Evolutionary conservation across 139 green algal genomes (phyloP), one percentile per base, ranked within the genome.

Genomic region (Prasinococcaceae sp.): DNA sequence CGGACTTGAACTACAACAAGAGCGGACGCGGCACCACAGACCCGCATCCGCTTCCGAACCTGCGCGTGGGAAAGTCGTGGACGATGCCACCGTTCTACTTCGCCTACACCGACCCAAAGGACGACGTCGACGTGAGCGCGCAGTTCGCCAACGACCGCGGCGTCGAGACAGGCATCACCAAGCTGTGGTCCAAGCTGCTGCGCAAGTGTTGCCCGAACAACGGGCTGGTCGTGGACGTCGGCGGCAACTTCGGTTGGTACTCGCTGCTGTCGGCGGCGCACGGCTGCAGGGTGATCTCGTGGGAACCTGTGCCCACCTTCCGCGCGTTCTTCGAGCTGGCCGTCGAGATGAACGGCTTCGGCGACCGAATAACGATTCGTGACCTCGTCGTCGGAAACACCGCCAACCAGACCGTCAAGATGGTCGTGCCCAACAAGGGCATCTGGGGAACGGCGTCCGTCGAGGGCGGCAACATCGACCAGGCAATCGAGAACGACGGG

Each of bases 161-260:
- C n/a, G 54, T 85, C 17, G 78, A 85, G 58, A 4, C 51, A 5
- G 60, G 62, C 2, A 64, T 81, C 22, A 75, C 68, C 0, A 39
- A 57, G 55, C 56, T 80, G 6, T 66, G 53, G 4, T 60, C 68
- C 46, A 61, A 61, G n/a, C 8, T 65, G 0, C 59, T 80, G 17
- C 35, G 56, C 25, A 59, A 50, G 1, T 52, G 49, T 16, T 84
- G 77, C 47, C 30, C 17, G 30, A 19, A 5, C 32, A 28, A 47
- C 12, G 16, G 30, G 10, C 41, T 92, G 26, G 72, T 90, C 16
- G 36, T 83, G 14, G 82, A 92, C 38, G 73, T 90, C 1, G 82
- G 82, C 4, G 68, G 55, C 23, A 85, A 85, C 61, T 87, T 92
- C 73, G 82, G 82, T 2, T 90, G 75, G 67, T 92, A 84, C 46